phyloP scores from a whole-genome alignment of 2,329 filamentous ascomycete species.

The Fusarium sp. region DNA sequence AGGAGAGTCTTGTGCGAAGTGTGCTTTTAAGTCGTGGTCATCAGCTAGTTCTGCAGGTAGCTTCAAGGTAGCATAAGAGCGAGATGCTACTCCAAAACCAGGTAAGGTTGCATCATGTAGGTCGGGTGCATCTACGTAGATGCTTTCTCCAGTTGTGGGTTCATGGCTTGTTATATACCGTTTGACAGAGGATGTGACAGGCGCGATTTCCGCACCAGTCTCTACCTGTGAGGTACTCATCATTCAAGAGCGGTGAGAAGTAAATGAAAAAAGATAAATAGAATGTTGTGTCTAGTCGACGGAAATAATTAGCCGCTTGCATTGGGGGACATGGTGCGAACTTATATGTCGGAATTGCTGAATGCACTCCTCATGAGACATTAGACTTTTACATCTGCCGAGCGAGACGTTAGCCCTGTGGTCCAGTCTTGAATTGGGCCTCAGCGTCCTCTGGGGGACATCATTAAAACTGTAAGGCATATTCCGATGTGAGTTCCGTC shows the following conservation, averaged over 20 bases:
- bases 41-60: slow-evolving; percentile 5
- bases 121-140: slow-evolving; percentile 6
- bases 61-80: slow-evolving; percentile 18
- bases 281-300: too few species aligned
- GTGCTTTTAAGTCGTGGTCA: slow-evolving; percentile 9
- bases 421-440: too few species aligned
- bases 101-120: slow-evolving; percentile 2
- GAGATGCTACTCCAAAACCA: slow-evolving; percentile 16
- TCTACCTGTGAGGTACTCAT: neutral
- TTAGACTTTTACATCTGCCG: neutral
- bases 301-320: too few species aligned
- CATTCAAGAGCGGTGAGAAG: neutral
- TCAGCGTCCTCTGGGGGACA: too few species aligned
- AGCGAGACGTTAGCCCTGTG: neutral
- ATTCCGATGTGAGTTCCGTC: neutral
- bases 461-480: too few species aligned
- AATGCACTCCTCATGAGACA: neutral
- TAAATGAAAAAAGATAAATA: too few species aligned
- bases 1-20: slow-evolving; percentile 10
- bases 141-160: slow-evolving; percentile 4
- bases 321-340: neutral
- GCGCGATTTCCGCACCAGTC: neutral
- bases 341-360: neutral
- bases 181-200: neutral
- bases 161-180: slow-evolving; percentile 21